Evolutionary conservation across 2,329 filamentous ascomycete genomes (phyloP), one percentile per base, ranked within the genome.

Genomic region (Pseudogymnoascus verrucosus): DNA sequence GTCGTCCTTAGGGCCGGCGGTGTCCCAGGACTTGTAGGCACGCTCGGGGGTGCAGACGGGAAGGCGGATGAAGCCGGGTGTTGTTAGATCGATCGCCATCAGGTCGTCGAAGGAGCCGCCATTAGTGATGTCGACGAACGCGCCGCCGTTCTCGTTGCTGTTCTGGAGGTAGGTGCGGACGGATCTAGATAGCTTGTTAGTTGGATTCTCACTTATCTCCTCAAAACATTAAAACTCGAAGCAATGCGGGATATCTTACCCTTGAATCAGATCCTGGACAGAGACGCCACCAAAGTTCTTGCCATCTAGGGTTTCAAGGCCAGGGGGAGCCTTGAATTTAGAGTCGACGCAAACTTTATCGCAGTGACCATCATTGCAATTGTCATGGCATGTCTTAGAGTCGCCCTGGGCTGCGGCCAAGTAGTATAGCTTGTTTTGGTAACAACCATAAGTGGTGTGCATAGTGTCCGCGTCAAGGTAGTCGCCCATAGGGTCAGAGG

Each of bases 101-200:
- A 77, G 68, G 79, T 77, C 39, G 78, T 78, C 2, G 84, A 80
- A 64, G 90, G 86, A 47, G 88, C 76, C 62, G 42, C 64, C 6
- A 70, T 74, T 44, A n/a, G 60, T 62, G 1, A 69, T 66, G 62
- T 75, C 73, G 0, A 67, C 66, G 11, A 62, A 8, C 19, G 44
- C 61, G 61, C 63, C 73, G 23, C 70, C 69, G 66, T 77, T 77
- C 21, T 67, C 61, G n/a, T 70, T 68, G 64, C 71, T 70, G 62
- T 76, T 77, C 8, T 70, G 21, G 1, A 44, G 23, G 39, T 67
- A 76, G 7, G 70, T 73, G 39, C 65, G 64, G 12, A 75, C 65
- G 2, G 72, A 65, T 21, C 73, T 54, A 54, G 47, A 54, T 61
- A 65, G 14, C 8, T 62, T 61, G 8, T 54, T 31, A 19, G 21